Conservation (phyloP, 306 rosid species). For the Morella rubra region DNA sequence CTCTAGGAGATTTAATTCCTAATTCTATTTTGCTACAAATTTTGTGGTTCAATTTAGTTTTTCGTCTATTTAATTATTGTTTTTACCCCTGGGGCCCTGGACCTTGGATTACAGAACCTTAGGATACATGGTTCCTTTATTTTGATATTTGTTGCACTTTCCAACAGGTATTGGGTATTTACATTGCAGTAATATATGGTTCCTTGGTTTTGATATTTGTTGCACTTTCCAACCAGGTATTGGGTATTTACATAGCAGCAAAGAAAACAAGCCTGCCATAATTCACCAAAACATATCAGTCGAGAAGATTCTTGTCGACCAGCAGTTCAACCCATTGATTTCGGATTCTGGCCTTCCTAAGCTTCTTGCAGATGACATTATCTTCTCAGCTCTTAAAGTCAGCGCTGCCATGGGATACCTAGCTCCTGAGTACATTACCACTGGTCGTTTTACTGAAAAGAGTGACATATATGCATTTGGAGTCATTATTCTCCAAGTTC, state of each 20-base stretch:
- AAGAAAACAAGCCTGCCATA: conserved; percentile 61
- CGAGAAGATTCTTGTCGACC: conserved; percentile 76
- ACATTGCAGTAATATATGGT: conserved; percentile 37
- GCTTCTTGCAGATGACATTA: conserved; percentile 92
- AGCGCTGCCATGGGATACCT: conserved; percentile 99
- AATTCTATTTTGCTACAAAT: not conserved
- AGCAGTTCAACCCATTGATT: conserved; percentile 68
- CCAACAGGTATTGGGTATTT: conserved; percentile 76
- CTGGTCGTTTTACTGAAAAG: conserved; percentile 88
- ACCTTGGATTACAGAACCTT: no score
- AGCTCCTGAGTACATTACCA: conserved; percentile 88
- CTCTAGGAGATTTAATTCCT: not conserved
- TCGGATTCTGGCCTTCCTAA: conserved; percentile 76
- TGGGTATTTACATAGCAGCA: conserved; percentile 69
- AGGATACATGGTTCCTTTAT: not conserved
- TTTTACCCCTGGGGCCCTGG: not conserved
- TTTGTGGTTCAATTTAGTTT: no score
- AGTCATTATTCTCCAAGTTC: conserved; percentile 76
- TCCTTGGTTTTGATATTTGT: conserved; percentile 1
- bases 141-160: conserved; percentile 20
- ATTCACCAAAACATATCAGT: conserved; percentile 87
- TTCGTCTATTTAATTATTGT: not conserved
- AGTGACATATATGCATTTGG: conserved; percentile 94
- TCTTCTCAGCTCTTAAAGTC: conserved; percentile 82
- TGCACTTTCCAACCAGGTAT: conserved; percentile 54